Evolutionary conservation across 305 asterid genomes (phyloP).

Genomic region (Fraxinus ornus): DNA sequence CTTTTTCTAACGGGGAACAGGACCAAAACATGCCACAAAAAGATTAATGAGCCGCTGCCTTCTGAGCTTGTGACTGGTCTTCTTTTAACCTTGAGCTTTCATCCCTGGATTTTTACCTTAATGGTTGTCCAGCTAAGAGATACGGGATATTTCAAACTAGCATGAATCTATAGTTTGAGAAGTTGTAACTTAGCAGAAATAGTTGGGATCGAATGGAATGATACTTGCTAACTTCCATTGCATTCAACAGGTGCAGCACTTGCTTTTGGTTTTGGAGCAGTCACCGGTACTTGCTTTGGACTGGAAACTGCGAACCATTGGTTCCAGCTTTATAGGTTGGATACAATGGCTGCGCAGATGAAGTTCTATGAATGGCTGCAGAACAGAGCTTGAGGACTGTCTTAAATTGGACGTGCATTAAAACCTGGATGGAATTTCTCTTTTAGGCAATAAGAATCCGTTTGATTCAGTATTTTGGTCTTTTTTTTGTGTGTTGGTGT

Average conservation of each 20-base stretch:
- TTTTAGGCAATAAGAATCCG: slow-evolving; percentile 28
- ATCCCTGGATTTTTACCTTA: background rate
- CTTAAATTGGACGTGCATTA: slow-evolving; percentile 19
- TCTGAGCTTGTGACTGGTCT: background rate
- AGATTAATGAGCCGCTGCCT: background rate
- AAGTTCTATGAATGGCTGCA: slow-evolving; percentile 92
- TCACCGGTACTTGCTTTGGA: slow-evolving; percentile 73
- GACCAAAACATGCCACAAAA: background rate
- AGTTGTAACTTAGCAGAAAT: background rate
- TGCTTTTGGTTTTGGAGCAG: slow-evolving; percentile 76
- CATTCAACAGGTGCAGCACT: slow-evolving; percentile 60
- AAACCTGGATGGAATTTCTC: background rate
- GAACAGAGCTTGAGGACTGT: slow-evolving; percentile 50
- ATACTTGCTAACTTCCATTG: background rate
- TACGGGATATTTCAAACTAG: background rate
- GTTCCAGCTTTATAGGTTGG: slow-evolving; percentile 65
- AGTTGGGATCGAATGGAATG: background rate
- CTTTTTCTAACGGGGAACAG: background rate
- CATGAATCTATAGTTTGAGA: background rate
- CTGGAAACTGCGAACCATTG: slow-evolving; percentile 77
- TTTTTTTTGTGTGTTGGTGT: background rate
- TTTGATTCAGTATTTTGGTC: background rate
- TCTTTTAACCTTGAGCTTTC: background rate
- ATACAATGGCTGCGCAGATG: slow-evolving; percentile 72
- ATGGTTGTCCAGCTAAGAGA: background rate